Base-by-base conservation (phyloP, 2,329 filamentous ascomycete species). In the Penicillium sp. region DNA sequence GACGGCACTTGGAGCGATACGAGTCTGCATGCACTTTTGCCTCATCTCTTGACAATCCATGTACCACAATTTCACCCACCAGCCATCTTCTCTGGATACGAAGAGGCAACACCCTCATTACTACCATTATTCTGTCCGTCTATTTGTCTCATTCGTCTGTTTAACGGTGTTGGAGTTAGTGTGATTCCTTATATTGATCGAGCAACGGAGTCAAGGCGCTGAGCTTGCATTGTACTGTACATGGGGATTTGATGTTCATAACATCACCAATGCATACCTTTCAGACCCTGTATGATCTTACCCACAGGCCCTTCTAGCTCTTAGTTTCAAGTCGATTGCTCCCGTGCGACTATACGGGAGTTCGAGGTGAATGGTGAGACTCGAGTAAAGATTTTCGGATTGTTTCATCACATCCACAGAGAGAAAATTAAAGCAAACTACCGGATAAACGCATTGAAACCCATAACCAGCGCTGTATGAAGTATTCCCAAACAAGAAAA, bases 141-240 rank as follows among this genome's bases (percentile, higher is more conserved):
- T 31, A 2, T 31, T 31, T 9, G 3, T 31, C 7, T 59, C 10
- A 2, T 31, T 31, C 31, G 3, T 31, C 7, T 59, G 37, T 40
- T 41, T 55, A 44, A 41, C 47, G 46, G 54, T 58, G 54, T 59
- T 50, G 65, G 65, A 62, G 61, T 68, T 60, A 33, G 36, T 49
- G 39, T 54, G 39, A 35, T 19, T 39, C 53, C 37, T 35, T 37
- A 7, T 54, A 18, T 50, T 18, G 27, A 50, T 14, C 4, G 33
- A 33, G 39, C 35, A 53, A 41, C 22, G 55, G 50, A 24, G 35
- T 44, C 51, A 51, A 19, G 55, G 55, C 52, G 55, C 24, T 54
- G 9, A 24, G 31, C 33, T 43, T 58, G 51, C 50, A 52, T 22
- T 59, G 50, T 59, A 52, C 27, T 59, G 50, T 59, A 58, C 22